phyloP scores from a whole-genome alignment of 768 basidiomycete genomes.

The Lactifluus pinguis region DNA sequence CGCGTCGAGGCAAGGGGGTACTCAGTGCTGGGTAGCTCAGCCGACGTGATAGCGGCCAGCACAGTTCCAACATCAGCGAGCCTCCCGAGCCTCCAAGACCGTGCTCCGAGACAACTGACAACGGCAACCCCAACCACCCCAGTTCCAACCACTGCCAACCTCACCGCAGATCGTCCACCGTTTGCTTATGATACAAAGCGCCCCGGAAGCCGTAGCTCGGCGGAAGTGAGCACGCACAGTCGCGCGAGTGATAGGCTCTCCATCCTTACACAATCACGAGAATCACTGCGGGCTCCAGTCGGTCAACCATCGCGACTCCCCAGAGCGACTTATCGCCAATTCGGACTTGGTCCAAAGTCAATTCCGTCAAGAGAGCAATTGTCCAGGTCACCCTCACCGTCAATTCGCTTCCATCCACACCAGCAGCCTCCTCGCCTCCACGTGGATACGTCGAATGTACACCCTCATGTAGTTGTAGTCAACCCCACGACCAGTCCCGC shows the following conservation, averaged over 20 bases:
- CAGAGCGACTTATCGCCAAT: slow-evolving; percentile 1
- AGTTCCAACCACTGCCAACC: not conserved
- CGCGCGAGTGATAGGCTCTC: slow-evolving; percentile 8
- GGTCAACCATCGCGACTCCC: not conserved
- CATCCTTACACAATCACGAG: not conserved
- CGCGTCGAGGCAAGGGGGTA: not conserved
- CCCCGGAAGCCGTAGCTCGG: not conserved
- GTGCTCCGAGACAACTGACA: not conserved
- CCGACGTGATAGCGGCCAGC: slow-evolving; percentile 1
- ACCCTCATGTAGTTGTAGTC: not conserved
- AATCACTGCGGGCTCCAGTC: not conserved
- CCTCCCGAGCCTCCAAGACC: not conserved
- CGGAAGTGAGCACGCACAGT: slow-evolving; percentile 4
- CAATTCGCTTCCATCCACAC: not conserved
- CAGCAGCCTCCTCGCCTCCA: not conserved
- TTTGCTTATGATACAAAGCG: not conserved
- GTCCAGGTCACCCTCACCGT: not conserved
- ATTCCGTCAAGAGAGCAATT: not conserved
- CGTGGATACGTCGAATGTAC: not conserved
- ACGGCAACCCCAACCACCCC: not conserved
- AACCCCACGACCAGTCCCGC: not conserved
- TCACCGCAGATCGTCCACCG: not conserved
- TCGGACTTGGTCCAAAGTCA: not conserved
- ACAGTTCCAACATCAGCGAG: not conserved
- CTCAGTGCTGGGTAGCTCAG: not conserved